Percentiles rank a stretch among this genome's conserved stretches.
These are phyloP conservation scores for Rutstroemia sp. DNA, from an alignment of 2,329 filamentous ascomycete genomes.

Conservation along the genomic window DNA sequence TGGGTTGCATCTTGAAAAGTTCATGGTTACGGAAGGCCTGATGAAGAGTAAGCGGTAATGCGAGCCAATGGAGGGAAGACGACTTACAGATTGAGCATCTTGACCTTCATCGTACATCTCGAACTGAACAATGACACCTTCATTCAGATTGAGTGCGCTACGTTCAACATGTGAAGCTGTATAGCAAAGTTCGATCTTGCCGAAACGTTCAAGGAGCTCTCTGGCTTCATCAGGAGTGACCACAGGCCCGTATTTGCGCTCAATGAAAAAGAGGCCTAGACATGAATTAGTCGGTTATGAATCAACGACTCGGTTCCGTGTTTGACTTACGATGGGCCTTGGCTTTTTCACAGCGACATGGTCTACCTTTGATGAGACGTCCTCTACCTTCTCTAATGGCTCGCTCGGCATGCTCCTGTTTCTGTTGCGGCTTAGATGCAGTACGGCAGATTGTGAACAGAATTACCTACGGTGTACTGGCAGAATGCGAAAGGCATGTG, in stretches of 20 bases:
- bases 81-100: conserved; percentile 41
- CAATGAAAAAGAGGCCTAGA: conserved; percentile 43
- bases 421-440: conserved; percentile 30
- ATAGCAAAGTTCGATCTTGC: conserved; percentile 32
- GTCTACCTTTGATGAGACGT: conserved; percentile 44
- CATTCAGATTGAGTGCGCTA: conserved; percentile 23
- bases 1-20: conserved; percentile 30
- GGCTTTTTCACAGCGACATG: conserved; percentile 52
- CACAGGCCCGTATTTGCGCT: conserved; percentile 30
- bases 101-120: conserved; percentile 43
- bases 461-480: conserved; percentile 49
- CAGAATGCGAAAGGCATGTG: conserved; percentile 59
- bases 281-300: conserved; percentile 1
- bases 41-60: conserved; percentile 6
- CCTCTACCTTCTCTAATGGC: conserved; percentile 43
- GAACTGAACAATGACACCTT: conserved; percentile 41
- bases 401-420: conserved; percentile 39
- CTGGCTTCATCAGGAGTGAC: conserved; percentile 39
- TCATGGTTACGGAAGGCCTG: conserved; percentile 26
- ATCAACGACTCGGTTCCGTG: not conserved
- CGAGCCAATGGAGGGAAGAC: not conserved
- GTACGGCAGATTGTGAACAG: not conserved
- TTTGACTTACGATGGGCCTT: conserved; percentile 47
- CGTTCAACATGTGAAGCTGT: conserved; percentile 21
- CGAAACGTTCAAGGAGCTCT: conserved; percentile 36